These are phyloP conservation scores for Fusarium sp. DNA, from an alignment of 2,329 filamentous ascomycete genomes.

Conservation along the genomic window DNA sequence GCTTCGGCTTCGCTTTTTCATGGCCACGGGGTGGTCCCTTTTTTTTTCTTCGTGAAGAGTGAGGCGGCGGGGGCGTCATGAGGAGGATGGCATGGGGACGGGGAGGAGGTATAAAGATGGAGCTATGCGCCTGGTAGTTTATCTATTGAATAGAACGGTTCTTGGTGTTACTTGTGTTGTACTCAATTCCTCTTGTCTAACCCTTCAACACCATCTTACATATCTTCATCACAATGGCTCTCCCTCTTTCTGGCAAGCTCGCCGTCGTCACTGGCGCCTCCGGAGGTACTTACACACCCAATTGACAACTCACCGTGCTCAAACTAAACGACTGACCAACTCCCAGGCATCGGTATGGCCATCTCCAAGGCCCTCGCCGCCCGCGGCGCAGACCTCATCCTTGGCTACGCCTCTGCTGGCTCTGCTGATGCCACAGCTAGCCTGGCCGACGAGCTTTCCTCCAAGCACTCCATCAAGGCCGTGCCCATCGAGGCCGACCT, in stretches of 20 bases:
- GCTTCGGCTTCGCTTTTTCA: neutral
- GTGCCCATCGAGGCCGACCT: conserved; percentile 68
- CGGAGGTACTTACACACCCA: conserved; percentile 62
- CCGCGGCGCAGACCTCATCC: conserved; percentile 42
- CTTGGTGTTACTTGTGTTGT: neutral
- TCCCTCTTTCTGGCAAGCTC: conserved; percentile 73
- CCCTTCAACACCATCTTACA: neutral
- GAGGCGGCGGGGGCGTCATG: conserved; percentile 12
- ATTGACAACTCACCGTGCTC: neutral
- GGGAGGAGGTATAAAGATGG: conserved; percentile 13
- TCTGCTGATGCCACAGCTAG: conserved; percentile 26
- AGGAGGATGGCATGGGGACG: neutral
- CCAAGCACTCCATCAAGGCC: conserved; percentile 65
- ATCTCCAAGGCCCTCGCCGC: conserved; percentile 41
- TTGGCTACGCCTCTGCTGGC: conserved; percentile 39
- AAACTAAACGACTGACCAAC: conserved; percentile 8
- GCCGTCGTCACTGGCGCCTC: conserved; percentile 82
- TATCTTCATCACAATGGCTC: conserved; percentile 48
- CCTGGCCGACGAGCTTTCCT: conserved; percentile 38
- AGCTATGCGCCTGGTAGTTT: neutral
- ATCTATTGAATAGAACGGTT: neutral
- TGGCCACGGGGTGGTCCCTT: conserved; percentile 11
- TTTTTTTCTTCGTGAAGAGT: neutral
- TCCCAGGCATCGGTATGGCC: conserved; percentile 37
- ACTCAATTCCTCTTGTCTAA: neutral